These are phyloP conservation scores for Claviceps citrina DNA, from an alignment of 2,329 filamentous ascomycete genomes.

Conservation along the genomic window DNA sequence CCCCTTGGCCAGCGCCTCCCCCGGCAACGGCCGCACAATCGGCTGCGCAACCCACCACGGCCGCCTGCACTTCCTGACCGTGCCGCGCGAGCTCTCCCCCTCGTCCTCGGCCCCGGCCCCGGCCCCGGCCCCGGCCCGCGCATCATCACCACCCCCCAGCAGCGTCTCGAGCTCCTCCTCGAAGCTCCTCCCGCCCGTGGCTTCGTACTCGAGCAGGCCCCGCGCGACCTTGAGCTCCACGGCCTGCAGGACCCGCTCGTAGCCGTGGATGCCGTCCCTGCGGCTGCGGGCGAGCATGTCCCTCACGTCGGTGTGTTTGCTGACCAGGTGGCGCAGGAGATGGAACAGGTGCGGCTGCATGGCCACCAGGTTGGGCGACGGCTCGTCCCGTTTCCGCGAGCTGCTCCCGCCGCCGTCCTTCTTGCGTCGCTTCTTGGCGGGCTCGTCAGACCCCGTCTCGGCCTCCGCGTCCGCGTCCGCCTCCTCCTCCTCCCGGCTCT, in stretches of 20 bases:
- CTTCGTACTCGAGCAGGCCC: slow-evolving; percentile 54
- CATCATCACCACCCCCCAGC: too few relatives aligned
- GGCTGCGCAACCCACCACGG: slow-evolving; percentile 89
- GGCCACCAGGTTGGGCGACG: slow-evolving; percentile 50
- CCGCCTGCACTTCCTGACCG: slow-evolving; percentile 57
- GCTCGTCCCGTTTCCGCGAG: slow-evolving; percentile 21
- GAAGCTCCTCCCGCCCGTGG: slow-evolving; percentile 33
- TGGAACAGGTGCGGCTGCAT: slow-evolving; percentile 93
- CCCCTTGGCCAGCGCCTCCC: slow-evolving; percentile 73
- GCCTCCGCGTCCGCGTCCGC: slow-evolving; percentile 15
- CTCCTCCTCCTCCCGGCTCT: slow-evolving; percentile 17
- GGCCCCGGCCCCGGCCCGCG: too few relatives aligned
- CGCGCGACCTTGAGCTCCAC: slow-evolving; percentile 61
- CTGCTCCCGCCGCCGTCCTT: slow-evolving; percentile 19
- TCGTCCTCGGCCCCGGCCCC: too few relatives aligned
- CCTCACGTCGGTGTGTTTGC: slow-evolving; percentile 65
- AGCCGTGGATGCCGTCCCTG: slow-evolving; percentile 57
- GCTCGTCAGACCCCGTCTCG: slow-evolving; percentile 26
- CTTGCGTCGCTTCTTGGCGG: slow-evolving; percentile 38
- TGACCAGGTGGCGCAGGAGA: slow-evolving; percentile 68
- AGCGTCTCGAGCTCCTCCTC: slow-evolving; percentile 22
- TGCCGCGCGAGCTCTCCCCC: slow-evolving; percentile 45
- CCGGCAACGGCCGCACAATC: slow-evolving; percentile 70
- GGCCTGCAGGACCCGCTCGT: slow-evolving; percentile 59
- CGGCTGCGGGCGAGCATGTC: slow-evolving; percentile 61